Evolutionary conservation across 495 filamentous ascomycete genomes (phyloP), one percentile per base, ranked within the genome.

Genomic region (Penicillium riverlandense): DNA sequence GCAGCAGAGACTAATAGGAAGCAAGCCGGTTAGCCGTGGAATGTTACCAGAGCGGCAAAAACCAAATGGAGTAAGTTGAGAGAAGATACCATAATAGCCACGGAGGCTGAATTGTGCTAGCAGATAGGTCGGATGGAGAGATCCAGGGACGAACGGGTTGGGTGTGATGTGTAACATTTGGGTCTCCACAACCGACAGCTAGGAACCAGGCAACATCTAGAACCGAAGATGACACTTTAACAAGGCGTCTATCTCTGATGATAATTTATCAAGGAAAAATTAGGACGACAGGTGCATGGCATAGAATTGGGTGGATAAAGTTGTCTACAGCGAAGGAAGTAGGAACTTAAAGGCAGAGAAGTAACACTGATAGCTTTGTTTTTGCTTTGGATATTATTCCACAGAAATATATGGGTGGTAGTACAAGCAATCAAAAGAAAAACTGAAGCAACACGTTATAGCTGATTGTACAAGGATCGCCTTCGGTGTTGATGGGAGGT

Each of bases 91-190:
- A 22, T 22, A 22, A 22, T 22, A 22, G 22, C 22, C 4, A 22
- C 6, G 22, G 22, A 22, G 22, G 22, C 22, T 22, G 22, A 22
- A 22, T 22, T 4, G 22, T 22, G 22, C 22, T 4, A 22, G 16
- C 42, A 46, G 50, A 59, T 54, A 59, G 48, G 54, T 57, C 53
- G 42, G 38, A 44, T 51, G 35, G 56, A 54, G 49, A 50, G 43
- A 53, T 54, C 50, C 40, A 49, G 43, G 45, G 29, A 48, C 35
- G 16, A 31, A 29, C 13, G 29, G 35, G n/a, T 33, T 36, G 38
- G 28, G 40, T 52, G 57, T 61, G 57, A 61, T 61, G 44, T 61
- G 55, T 61, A 61, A 58, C 43, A 58, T 58, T 52, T 12, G 13
- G 15, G 22, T 32, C 34, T 8, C 29, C 11, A 15, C 34, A 15